Base-by-base conservation (phyloP, 2,329 filamentous ascomycete species). In the Aureobasidium pullulans region DNA sequence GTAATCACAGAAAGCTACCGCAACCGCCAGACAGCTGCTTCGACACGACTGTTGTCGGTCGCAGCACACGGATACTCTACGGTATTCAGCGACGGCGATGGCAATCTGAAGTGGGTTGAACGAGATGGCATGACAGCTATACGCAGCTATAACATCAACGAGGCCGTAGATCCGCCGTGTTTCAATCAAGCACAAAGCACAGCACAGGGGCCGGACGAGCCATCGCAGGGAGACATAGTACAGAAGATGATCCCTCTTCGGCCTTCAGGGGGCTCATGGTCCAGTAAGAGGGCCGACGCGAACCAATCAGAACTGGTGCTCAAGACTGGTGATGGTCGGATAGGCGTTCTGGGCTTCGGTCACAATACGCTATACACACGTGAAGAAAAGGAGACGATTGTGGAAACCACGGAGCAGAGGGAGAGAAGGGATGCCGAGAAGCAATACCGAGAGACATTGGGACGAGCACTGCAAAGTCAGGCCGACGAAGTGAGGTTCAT, bases 31-130 rank as follows among this genome's bases (percentile, higher is more conserved):
- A 93, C 88, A 4, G 88, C 89, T 0, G 88, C 89, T 1, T 80
- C 82, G 43, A 89, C 90, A 8, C 94, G 94, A 68, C 78, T 97
- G 1, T 78, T 97, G 11, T 90, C 88, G 0, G 88, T 94, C 0
- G 84, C 85, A 4, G 85, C 86, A 15, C 93, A 97, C 64, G 93
- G 93, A 4, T 88, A 87, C 7, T 82, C 88, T 4, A 81, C 96
- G 34, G 90, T 90, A 16, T 89, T 89, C 64, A 89, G 89, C 2
- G 93, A 97, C 67, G 88, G 88, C 0, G 84, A 90, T 28, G 93
- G 93, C 0, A 84, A 87, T 53, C 72, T 97, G 63, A 93, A 90
- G 70, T 97, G 93, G 92, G 84, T 95, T 46, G 93, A 97, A 72
- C 81, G 92, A 37, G 90, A 96, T 68, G 91, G 89, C 0, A 76